phyloP scores from a whole-genome alignment of 495 filamentous ascomycete species.

The Cryomyces antarcticus region DNA sequence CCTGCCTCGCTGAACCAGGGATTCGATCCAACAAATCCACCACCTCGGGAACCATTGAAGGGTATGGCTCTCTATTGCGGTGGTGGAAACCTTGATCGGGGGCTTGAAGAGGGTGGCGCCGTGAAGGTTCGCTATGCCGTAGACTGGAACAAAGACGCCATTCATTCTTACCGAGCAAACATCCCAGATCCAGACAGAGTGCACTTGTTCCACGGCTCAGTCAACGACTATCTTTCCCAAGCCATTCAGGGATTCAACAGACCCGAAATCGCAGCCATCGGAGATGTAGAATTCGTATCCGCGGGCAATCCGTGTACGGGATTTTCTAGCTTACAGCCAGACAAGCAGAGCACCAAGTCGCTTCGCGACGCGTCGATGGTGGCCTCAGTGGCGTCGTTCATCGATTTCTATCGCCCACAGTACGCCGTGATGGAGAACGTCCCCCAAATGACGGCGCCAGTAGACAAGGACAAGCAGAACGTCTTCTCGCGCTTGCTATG shows the following conservation, averaged over 20 bases:
- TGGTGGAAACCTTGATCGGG: slow-evolving; percentile 51
- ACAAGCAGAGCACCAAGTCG: slow-evolving; percentile 25
- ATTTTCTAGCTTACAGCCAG: slow-evolving; percentile 38
- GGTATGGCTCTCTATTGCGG: slow-evolving; percentile 56
- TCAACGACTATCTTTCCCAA: slow-evolving; percentile 40
- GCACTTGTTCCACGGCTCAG: slow-evolving; percentile 41
- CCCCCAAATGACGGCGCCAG: slow-evolving; percentile 28
- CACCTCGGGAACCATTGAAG: slow-evolving; percentile 18
- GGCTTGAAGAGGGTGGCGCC: slow-evolving; percentile 49
- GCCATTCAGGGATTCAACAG: slow-evolving; percentile 30
- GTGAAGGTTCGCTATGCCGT: slow-evolving; percentile 42
- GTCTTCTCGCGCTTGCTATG: slow-evolving; percentile 48
- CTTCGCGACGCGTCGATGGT: slow-evolving; percentile 48
- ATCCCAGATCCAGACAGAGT: slow-evolving; percentile 11
- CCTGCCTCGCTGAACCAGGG: slow-evolving; percentile 29
- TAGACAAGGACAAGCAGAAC: slow-evolving; percentile 26
- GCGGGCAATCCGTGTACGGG: slow-evolving; percentile 59
- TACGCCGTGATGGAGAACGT: slow-evolving; percentile 64
- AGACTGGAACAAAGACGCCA: slow-evolving; percentile 38
- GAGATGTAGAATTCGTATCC: slow-evolving; percentile 45
- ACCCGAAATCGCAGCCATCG: slow-evolving; percentile 27
- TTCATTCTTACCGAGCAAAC: slow-evolving; percentile 53
- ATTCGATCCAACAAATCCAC: slow-evolving; percentile 23
- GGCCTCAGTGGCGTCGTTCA: slow-evolving; percentile 47
- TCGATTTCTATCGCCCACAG: slow-evolving; percentile 52